A percentile compares a stretch with the other conserved stretches of the same genome.
Conservation (phyloP, 2,329 filamentous ascomycete species). For the Fusarium hostae region DNA sequence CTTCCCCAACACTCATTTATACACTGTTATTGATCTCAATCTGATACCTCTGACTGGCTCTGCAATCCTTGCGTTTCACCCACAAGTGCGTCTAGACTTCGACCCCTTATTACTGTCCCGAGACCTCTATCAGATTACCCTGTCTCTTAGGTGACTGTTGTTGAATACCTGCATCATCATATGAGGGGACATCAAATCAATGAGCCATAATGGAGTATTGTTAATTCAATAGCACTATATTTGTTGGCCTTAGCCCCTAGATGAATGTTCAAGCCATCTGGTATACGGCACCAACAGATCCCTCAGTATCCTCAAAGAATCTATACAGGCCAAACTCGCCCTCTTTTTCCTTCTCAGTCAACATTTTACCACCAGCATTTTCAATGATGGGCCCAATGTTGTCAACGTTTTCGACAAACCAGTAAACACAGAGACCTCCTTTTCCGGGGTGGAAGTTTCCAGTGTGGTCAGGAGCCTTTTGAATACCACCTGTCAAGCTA, state of each 20-base stretch:
- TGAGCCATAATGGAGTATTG: neutral
- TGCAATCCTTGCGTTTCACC: no score
- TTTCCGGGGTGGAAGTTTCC: conserved; percentile 41
- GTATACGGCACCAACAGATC: conserved; percentile 47
- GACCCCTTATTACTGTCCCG: neutral
- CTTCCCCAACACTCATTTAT: conserved; percentile 27
- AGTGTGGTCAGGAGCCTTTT: conserved; percentile 41
- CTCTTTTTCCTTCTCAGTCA: conserved; percentile 44
- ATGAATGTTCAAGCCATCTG: conserved; percentile 33
- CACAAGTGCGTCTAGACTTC: neutral
- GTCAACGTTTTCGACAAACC: conserved; percentile 48
- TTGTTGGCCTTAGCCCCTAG: neutral
- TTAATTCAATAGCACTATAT: neutral
- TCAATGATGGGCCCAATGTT: conserved; percentile 40
- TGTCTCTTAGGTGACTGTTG: no score
- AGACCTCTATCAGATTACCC: neutral
- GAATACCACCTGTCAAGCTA: conserved; percentile 44
- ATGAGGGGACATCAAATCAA: neutral
- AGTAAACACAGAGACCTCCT: conserved; percentile 45
- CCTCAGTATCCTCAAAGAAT: conserved; percentile 49
- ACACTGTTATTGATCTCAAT: conserved; percentile 15
- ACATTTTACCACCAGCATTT: conserved; percentile 45
- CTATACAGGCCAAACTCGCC: conserved; percentile 44
- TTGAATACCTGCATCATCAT: neutral
- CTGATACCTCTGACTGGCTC: neutral